These are phyloP conservation scores for Hansenula sp. DNA, from an alignment of 1,139 yeast species.

Conservation along the genomic window DNA sequence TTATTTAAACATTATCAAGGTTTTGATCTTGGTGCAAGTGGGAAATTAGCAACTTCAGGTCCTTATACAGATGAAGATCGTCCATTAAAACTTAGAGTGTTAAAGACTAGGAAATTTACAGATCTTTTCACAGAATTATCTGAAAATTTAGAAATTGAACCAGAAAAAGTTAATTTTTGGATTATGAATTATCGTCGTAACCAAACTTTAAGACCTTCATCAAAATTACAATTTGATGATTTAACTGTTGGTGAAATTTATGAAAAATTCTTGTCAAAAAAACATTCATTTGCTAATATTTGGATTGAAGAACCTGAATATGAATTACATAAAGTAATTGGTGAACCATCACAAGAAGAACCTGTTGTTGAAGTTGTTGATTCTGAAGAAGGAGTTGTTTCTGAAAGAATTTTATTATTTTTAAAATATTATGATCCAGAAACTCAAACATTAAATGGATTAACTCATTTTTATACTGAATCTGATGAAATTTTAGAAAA, in stretches of 20 bases:
- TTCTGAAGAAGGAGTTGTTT: conserved; percentile 23
- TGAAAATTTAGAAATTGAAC: conserved; percentile 36
- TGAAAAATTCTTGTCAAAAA: conserved; percentile 24
- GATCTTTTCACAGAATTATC: conserved; percentile 50
- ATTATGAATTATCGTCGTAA: conserved; percentile 67
- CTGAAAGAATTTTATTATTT: conserved; percentile 47
- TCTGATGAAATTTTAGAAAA: conserved; percentile 42
- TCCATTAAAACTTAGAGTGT: conserved; percentile 49
- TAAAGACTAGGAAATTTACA: conserved; percentile 51
- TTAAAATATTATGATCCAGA: conserved; percentile 66
- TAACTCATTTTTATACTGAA: conserved; percentile 58
- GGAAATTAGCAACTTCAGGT: conserved; percentile 37
- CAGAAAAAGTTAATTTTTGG: conserved; percentile 53
- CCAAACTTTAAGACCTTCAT: conserved; percentile 64
- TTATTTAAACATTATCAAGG: conserved; percentile 63
- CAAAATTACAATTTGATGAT: conserved; percentile 39
- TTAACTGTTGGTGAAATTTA: conserved; percentile 40
- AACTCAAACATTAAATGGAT: conserved; percentile 52
- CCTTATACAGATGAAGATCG: conserved; percentile 42
- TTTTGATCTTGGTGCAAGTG: conserved; percentile 72
- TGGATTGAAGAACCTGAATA: conserved; percentile 26
- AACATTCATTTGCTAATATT: conserved; percentile 13
- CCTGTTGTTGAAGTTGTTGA: conserved; percentile 5
- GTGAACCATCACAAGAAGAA: conserved; percentile 2
- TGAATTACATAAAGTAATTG: conserved; percentile 14